Percentiles rank a stretch among this genome's conserved stretches.
phyloP scores from a whole-genome alignment of 352 stramenopile species.

The Pythium diclinum region DNA sequence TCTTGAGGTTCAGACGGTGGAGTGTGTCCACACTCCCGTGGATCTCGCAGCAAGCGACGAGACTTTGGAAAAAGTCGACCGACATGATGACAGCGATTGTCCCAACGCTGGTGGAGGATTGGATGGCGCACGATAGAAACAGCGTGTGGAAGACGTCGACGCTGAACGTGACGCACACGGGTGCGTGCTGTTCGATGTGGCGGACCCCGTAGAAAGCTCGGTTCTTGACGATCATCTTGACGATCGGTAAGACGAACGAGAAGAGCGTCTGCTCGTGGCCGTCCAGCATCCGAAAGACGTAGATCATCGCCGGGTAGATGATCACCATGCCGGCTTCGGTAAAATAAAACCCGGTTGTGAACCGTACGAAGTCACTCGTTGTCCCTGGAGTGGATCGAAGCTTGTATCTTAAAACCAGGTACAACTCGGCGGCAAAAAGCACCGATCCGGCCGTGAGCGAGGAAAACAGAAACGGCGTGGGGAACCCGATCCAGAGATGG shows the following conservation, averaged over 20 bases:
- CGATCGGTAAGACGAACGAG: not conserved
- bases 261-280: not conserved
- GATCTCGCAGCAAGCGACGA: not conserved
- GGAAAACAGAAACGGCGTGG: not conserved
- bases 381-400: not conserved
- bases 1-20: not conserved
- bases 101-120: not conserved
- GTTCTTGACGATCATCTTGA: not conserved
- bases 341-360: not conserved
- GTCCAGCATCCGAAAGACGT: not conserved
- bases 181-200: not conserved
- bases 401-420: not conserved
- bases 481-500: not conserved
- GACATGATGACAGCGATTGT: not conserved
- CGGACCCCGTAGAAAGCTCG: not conserved
- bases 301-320: not conserved
- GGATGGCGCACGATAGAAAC: not conserved
- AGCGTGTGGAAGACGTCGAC: not conserved
- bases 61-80: not conserved
- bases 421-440: not conserved
- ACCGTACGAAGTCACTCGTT: not conserved
- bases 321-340: not conserved
- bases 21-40: not conserved
- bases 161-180: not conserved
- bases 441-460: not conserved